Conservation (phyloP, 768 basidiomycete species). For the Aureoboletus auriporus region DNA sequence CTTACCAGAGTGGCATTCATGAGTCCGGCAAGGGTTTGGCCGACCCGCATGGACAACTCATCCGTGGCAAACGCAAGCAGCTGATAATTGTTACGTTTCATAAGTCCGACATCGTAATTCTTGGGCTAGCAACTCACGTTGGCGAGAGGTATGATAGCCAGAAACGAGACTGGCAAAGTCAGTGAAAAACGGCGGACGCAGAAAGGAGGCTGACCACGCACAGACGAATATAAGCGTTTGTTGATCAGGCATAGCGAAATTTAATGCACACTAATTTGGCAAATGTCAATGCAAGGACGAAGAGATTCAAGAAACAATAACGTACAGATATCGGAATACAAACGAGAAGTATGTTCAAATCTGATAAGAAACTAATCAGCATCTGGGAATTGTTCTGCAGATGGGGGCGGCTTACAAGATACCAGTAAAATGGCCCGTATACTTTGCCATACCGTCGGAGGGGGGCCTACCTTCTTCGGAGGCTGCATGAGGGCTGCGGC, state of each 20-base stretch:
- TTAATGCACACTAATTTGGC: slow-evolving; percentile 61
- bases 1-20: slow-evolving; percentile 80
- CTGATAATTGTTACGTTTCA: slow-evolving; percentile 31
- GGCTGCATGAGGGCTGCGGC: slow-evolving; percentile 36
- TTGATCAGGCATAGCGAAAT: slow-evolving; percentile 50
- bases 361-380: slow-evolving; percentile 31
- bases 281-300: background rate
- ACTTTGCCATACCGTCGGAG: slow-evolving; percentile 46
- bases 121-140: slow-evolving; percentile 42
- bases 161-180: slow-evolving; percentile 54
- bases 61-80: slow-evolving; percentile 83
- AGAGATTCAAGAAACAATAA: background rate
- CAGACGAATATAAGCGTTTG: slow-evolving; percentile 72
- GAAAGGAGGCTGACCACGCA: slow-evolving; percentile 35
- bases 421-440: slow-evolving; percentile 49
- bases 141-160: slow-evolving; percentile 82
- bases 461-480: slow-evolving; percentile 29
- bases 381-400: background rate
- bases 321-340: slow-evolving; percentile 70
- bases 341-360: slow-evolving; percentile 65
- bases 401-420: slow-evolving; percentile 45
- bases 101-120: background rate
- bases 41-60: slow-evolving; percentile 78
- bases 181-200: background rate
- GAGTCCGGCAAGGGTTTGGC: slow-evolving; percentile 78